Base-by-base conservation (phyloP, 2,329 filamentous ascomycete genomes). In the Paecilomyces dactylethromorphus region DNA sequence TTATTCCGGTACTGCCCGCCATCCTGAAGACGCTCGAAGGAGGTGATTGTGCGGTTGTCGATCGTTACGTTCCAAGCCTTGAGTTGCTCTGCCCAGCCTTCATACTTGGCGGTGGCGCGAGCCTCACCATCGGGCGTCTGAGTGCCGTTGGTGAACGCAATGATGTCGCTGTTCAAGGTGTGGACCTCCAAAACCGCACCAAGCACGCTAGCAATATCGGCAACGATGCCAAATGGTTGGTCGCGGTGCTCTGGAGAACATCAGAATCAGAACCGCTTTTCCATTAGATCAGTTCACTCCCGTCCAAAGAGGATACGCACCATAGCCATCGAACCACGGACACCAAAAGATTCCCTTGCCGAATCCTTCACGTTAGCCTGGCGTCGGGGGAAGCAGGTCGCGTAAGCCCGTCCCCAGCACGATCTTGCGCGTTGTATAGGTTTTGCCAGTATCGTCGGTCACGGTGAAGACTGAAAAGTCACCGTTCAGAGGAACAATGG, bases 301-400 rank as follows among this genome's bases (percentile, higher is more conserved):
- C n/a, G n/a, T n/a, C n/a, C n/a, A n/a, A n/a, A n/a, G n/a, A n/a
- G n/a, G n/a, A n/a, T n/a, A n/a, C n/a, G n/a, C n/a, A n/a, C n/a
- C 84, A 62, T 81, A 77, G 12, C 84, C 84, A 65, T 87, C 84
- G 62, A 84, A 87, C 84, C 84, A 87, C 0, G 84, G 83, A 57
- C 84, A 87, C 83, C 84, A 87, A 71, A 74, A 87, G 56, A 87
- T 80, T 5, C 84, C 85, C 59, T 81, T 77, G 54, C 82, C 84
- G 79, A 82, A 87, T 64, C 79, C 81, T 57, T 84, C 80, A 7
- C 63, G 32, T 0, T 87, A 57, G 0, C 85, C 84, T 0, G 84
- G 83, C 0, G 83, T 86, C 0, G 59, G 22, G 0, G 85, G 83
- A 2, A 87, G 70, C 24, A 83, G 67, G 64, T 87, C 84, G 6